Conservation (phyloP, 805 yeast species). For the Hanseniaspora taiwanica region DNA sequence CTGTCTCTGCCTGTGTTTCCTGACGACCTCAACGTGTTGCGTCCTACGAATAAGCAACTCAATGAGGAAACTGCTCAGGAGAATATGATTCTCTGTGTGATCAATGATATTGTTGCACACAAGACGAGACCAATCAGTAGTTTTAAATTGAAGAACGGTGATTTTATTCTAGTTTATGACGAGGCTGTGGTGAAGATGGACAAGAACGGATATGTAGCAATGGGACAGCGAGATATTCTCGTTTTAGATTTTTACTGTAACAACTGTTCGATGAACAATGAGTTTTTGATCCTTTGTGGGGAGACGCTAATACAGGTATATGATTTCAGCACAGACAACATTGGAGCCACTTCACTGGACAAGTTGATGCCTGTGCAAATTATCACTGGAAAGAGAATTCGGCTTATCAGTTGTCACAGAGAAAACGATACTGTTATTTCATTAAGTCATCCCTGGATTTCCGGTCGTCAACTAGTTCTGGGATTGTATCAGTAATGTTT, state of each 20-base stretch:
- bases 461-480: constrained; percentile 45
- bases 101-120: constrained; percentile 25
- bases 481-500: background rate
- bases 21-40: constrained; percentile 26
- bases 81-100: constrained; percentile 24
- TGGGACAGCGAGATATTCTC: constrained; percentile 26
- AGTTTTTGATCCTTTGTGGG: constrained; percentile 40
- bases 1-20: constrained; percentile 46
- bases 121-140: constrained; percentile 44
- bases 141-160: constrained; percentile 42
- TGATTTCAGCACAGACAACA: constrained; percentile 34
- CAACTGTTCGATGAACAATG: constrained; percentile 30
- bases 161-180: constrained; percentile 51
- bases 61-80: constrained; percentile 19
- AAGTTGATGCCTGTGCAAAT: constrained; percentile 46
- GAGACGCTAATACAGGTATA: constrained; percentile 63
- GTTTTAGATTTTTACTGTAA: constrained; percentile 31
- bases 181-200: constrained; percentile 58
- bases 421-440: constrained; percentile 28
- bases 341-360: constrained; percentile 24
- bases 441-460: constrained; percentile 52
- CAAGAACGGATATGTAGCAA: constrained; percentile 39
- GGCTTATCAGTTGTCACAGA: constrained; percentile 26
- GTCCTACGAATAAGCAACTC: no score
- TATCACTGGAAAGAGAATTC: constrained; percentile 55